Conservation (phyloP, 495 filamentous ascomycete genomes). For the Talaromyces ruber region DNA sequence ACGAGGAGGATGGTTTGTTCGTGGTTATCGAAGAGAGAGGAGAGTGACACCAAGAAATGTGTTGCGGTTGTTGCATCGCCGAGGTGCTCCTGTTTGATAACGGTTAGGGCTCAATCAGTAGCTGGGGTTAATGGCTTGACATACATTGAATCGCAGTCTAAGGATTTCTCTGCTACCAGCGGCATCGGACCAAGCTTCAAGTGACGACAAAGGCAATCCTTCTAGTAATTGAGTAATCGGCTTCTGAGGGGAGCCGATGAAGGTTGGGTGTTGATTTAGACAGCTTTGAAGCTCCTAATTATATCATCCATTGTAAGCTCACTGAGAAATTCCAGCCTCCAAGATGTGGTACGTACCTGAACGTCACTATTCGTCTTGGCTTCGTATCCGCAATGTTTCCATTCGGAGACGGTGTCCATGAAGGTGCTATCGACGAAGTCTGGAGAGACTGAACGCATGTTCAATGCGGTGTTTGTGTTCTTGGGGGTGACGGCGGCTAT, state of each 20-base stretch:
- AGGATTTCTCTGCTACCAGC: background rate
- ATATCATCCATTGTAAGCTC: background rate
- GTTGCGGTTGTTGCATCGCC: background rate
- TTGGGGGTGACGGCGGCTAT: background rate
- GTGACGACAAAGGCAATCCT: background rate
- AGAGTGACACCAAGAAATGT: background rate
- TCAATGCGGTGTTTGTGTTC: background rate
- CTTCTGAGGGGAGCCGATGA: background rate
- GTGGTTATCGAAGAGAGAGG: background rate
- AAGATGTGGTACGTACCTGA: background rate
- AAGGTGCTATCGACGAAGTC: constrained; percentile 2
- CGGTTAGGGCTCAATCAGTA: background rate
- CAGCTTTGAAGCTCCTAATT: background rate
- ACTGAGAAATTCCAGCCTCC: background rate
- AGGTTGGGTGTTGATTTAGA: background rate
- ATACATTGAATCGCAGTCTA: background rate
- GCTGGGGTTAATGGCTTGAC: background rate
- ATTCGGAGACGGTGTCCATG: background rate
- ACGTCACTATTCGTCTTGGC: background rate
- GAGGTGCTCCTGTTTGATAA: background rate
- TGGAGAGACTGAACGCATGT: background rate
- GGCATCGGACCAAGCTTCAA: background rate
- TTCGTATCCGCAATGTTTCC: constrained; percentile 4
- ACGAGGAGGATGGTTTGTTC: background rate
- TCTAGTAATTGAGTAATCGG: background rate